Conservation (phyloP, 345 rosid species). For the Clausena lansium region DNA sequence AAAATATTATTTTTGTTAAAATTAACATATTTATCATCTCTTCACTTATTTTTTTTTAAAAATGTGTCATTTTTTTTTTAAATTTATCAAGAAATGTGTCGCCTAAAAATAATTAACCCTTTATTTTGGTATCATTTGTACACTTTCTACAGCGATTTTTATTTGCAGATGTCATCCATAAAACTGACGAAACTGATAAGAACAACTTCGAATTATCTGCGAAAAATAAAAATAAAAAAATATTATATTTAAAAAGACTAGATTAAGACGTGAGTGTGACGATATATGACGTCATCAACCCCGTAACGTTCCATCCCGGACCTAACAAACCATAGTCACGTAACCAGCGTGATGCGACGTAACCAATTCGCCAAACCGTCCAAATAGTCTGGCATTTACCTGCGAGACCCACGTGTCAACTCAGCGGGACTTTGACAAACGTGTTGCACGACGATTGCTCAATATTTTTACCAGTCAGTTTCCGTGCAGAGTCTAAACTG, state of each 20-base stretch:
- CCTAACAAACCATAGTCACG: slow-evolving; percentile 31
- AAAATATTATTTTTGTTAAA: no score
- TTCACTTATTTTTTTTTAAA: no score
- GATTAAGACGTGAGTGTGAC: background rate
- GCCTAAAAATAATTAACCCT: no score
- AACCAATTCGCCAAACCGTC: slow-evolving; percentile 19
- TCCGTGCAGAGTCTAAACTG: background rate
- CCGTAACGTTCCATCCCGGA: slow-evolving; percentile 23
- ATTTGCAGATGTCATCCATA: no score
- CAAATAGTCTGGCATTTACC: slow-evolving; percentile 9
- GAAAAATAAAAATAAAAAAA: background rate
- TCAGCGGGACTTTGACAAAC: background rate
- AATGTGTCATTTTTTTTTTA: no score
- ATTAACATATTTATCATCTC: no score
- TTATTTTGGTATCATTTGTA: no score
- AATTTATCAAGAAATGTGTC: no score
- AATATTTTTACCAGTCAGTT: background rate
- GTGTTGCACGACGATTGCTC: slow-evolving; percentile 5
- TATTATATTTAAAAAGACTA: no score
- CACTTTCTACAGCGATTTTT: no score
- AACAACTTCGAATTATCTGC: background rate
- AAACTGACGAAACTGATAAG: background rate
- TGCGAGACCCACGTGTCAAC: slow-evolving; percentile 11
- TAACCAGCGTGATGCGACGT: slow-evolving; percentile 36
- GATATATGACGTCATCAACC: slow-evolving; percentile 8